These are phyloP conservation scores for Nicotiana attenuata DNA, from an alignment of 257 asterid species.

Conservation along the genomic window DNA sequence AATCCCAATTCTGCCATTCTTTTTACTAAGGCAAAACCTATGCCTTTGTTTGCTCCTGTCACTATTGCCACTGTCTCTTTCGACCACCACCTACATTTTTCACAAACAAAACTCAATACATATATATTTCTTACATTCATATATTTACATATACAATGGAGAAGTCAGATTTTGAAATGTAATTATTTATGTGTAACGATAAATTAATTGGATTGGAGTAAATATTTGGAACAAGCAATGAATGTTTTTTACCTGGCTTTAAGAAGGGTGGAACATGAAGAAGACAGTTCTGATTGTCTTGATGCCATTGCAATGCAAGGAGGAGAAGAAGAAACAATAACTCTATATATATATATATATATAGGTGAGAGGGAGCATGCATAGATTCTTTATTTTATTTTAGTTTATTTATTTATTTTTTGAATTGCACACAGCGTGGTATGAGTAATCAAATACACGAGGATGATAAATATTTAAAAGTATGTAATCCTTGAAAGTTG, in stretches of 20 bases:
- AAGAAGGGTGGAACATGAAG: conserved; percentile 25
- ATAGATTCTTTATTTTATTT: not conserved
- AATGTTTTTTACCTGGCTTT: conserved; percentile 27
- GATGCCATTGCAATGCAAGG: conserved; percentile 18
- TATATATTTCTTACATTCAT: not conserved
- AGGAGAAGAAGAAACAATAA: not conserved
- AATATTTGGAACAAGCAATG: not conserved
- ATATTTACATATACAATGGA: not conserved
- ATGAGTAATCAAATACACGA: conserved; percentile 2
- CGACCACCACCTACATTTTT: conserved; percentile 67
- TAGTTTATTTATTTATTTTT: not conserved
- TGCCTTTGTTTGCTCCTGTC: conserved; percentile 77
- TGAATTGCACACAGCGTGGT: not conserved
- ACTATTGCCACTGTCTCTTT: conserved; percentile 67
- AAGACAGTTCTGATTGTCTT: conserved; percentile 16
- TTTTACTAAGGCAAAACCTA: conserved; percentile 56
- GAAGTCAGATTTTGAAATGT: not conserved
- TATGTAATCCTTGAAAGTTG: not conserved
- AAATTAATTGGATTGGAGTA: not conserved
- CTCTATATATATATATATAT: not conserved
- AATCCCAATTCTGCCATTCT: conserved; percentile 59
- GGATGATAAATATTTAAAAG: not conserved
- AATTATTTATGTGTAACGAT: not conserved
- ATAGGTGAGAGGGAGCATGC: not conserved
- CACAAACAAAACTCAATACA: not conserved